These are phyloP conservation scores for Collybia nuda DNA, from an alignment of 768 basidiomycete species.

Conservation along the genomic window DNA sequence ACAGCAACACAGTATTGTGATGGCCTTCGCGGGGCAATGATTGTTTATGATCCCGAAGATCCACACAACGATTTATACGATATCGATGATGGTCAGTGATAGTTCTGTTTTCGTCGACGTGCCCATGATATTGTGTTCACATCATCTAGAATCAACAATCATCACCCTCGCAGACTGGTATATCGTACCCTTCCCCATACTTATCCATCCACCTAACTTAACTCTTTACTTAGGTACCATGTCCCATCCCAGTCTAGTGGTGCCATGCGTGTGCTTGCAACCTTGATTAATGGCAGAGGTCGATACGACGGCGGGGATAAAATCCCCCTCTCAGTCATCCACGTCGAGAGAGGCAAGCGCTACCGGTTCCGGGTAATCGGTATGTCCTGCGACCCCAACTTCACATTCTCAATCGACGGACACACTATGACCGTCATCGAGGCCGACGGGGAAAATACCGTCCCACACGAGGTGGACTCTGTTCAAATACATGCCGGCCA, in stretches of 20 bases:
- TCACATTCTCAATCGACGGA: constrained; percentile 14
- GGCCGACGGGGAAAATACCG: constrained; percentile 28
- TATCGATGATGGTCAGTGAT: not conserved
- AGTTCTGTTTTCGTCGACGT: not conserved
- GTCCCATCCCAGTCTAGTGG: constrained; percentile 13
- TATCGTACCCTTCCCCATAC: not conserved
- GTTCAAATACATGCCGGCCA: constrained; percentile 24
- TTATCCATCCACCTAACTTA: not conserved
- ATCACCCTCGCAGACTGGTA: constrained; percentile 47
- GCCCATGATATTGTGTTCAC: not conserved
- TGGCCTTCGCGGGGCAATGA: constrained; percentile 14
- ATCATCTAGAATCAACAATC: constrained; percentile 21
- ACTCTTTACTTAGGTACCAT: constrained; percentile 10
- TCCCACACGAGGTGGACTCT: constrained; percentile 23
- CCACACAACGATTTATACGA: constrained; percentile 3
- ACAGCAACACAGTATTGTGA: constrained; percentile 18
- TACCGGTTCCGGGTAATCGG: constrained; percentile 49
- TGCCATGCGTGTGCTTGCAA: constrained; percentile 27
- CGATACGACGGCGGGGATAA: constrained; percentile 30
- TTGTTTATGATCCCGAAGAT: constrained; percentile 6
- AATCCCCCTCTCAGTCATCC: constrained; percentile 32
- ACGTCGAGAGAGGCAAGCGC: constrained; percentile 31
- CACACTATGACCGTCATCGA: constrained; percentile 28
- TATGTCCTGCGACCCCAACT: constrained; percentile 41
- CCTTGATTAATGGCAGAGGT: constrained; percentile 42